Evolutionary conservation across 1,284 basidiomycete genomes (phyloP), one percentile per base, ranked within the genome.

Genomic region (Ganoderma lucidum): DNA sequence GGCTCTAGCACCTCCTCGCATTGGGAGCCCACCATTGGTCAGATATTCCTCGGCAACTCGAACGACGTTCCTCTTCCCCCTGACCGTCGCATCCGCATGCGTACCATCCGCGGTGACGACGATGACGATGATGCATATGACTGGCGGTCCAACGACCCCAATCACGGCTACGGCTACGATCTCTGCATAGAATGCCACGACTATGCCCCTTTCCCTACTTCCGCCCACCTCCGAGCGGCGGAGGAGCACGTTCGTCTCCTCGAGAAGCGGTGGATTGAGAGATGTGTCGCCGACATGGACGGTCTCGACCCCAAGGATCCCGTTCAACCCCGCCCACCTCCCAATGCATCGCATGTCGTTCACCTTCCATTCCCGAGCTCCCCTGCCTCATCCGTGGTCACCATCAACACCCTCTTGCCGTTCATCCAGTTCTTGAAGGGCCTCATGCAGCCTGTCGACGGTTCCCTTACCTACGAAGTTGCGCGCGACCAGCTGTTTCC

Each of bases 171-270:
- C 65, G 91, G 92, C 48, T 96, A 90, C 76, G 90, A 95, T 74
- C 87, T 97, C 51, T 96, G 94, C 79, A 88, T 97, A 71, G 94
- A 96, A 79, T 95, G 93, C 77, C 91, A 94, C 76, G 94, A 96
- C 72, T 82, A 88, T 53, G 91, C 92, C 9, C 86, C 88, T 15
- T 90, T 93, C 79, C 91, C 93, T 2, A 85, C 85, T 14, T 69
- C 83, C 0, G 83, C 86, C 28, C 88, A 91, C 72, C 79, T 94
- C 30, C 85, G 89, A 61, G 89, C 88, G 3, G 91, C 90, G 3
- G 92, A 94, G 78, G 90, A 91, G 71, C 91, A 91, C 78, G 77
- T 93, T n/a, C 83, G 78, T 67, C 85, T 83, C 77, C 80, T 91
- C 74, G 93, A 93, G 73, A 83, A 83, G 60, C 81, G 85, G 77